Evolutionary conservation across 352 stramenopile genomes (phyloP).

Genomic region (Globisporangium polare): DNA sequence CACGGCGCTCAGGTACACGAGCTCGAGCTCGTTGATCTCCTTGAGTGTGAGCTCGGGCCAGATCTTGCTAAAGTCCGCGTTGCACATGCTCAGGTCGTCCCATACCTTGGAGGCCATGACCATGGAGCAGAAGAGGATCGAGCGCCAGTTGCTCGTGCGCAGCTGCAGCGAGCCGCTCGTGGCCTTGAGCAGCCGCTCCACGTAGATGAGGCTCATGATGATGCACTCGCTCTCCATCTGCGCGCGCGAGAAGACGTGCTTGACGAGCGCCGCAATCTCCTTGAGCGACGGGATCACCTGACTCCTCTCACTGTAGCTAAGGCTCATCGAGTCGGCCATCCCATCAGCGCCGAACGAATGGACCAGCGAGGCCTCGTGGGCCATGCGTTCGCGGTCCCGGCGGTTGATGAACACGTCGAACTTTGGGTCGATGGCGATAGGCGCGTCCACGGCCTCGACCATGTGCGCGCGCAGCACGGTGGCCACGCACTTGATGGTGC

Average conservation of each 20-base stretch:
- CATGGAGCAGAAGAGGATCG: conserved; percentile 95
- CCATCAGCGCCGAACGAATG: conserved; percentile 14
- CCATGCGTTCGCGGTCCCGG: conserved; percentile 28
- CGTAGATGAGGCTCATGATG: conserved; percentile 97
- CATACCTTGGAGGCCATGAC: conserved; percentile 97
- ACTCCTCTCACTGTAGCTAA: conserved; percentile 10
- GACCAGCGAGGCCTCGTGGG: conserved; percentile 13
- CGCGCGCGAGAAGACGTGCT: conserved; percentile 88
- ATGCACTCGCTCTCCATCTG: conserved; percentile 96
- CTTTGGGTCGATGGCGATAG: conserved; percentile 41
- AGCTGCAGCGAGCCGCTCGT: conserved; percentile 81
- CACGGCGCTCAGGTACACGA: conserved; percentile 89
- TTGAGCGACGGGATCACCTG: conserved; percentile 78
- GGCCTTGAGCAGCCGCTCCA: conserved; percentile 94
- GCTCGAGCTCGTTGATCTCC: conserved; percentile 95
- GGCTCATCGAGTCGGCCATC: background rate
- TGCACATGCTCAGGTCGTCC: conserved; percentile 98
- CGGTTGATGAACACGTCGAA: conserved; percentile 75
- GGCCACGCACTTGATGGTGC: conserved; percentile 95
- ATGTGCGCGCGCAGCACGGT: conserved; percentile 95
- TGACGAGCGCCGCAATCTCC: conserved; percentile 92
- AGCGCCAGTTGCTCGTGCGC: conserved; percentile 89
- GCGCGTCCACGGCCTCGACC: conserved; percentile 73
- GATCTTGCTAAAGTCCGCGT: conserved; percentile 95
- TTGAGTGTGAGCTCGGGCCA: conserved; percentile 88